These are phyloP conservation scores for Pseudozyma sp. DNA, from an alignment of 1,284 basidiomycete genomes.

Conservation along the genomic window DNA sequence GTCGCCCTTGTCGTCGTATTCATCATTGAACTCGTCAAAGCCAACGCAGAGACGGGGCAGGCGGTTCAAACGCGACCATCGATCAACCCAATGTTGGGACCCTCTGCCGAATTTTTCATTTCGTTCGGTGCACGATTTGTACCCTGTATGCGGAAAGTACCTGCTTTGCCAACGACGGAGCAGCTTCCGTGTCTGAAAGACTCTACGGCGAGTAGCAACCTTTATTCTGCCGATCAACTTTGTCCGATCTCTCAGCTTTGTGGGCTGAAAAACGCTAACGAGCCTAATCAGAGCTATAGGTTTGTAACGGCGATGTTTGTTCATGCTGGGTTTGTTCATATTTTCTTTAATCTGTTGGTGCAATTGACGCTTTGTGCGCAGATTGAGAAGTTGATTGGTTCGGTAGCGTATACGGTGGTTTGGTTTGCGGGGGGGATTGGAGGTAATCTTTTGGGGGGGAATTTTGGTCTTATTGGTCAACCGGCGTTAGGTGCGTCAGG, in stretches of 20 bases:
- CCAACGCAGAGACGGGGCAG: slow-evolving; percentile 63
- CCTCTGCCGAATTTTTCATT: slow-evolving; percentile 84
- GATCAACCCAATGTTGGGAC: slow-evolving; percentile 92
- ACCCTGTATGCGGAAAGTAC: slow-evolving; percentile 80
- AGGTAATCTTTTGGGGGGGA: slow-evolving; percentile 80
- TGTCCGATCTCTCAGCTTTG: slow-evolving; percentile 87
- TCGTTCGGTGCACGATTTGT: slow-evolving; percentile 89
- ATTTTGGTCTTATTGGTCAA: slow-evolving; percentile 85
- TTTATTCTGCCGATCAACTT: slow-evolving; percentile 68
- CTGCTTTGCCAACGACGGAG: slow-evolving; percentile 71
- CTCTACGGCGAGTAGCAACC: slow-evolving; percentile 68
- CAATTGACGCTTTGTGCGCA: slow-evolving; percentile 83
- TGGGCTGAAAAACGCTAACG: slow-evolving; percentile 76
- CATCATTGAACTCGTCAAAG: slow-evolving; percentile 65
- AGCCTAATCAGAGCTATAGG: slow-evolving; percentile 88
- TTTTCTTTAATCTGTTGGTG: slow-evolving; percentile 87
- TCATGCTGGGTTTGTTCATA: slow-evolving; percentile 87
- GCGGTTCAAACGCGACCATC: slow-evolving; percentile 74
- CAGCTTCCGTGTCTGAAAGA: slow-evolving; percentile 75
- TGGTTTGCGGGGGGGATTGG: slow-evolving; percentile 92
- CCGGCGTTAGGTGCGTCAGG: slow-evolving; percentile 91
- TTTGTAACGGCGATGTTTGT: slow-evolving; percentile 76
- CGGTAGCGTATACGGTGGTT: slow-evolving; percentile 80
- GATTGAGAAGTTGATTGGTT: slow-evolving; percentile 75
- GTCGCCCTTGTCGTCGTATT: slow-evolving; percentile 74